Conservation (phyloP, 2,329 filamentous ascomycete genomes). For the Claviceps sp. region DNA sequence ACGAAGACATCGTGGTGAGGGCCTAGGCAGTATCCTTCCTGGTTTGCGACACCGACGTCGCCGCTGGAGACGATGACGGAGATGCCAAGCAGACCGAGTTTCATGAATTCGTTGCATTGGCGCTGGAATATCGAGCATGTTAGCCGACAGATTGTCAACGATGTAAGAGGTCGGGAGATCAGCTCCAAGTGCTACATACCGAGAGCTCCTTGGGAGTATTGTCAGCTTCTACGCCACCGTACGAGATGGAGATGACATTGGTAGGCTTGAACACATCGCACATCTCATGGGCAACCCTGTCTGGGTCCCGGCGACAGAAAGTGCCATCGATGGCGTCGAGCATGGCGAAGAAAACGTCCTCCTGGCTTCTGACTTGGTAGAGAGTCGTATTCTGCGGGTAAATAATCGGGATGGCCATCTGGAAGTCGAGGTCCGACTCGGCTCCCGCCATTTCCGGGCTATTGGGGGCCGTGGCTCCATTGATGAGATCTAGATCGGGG, state of each 20-base stretch:
- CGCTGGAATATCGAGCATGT: slow-evolving; percentile 12
- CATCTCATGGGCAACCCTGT: slow-evolving; percentile 24
- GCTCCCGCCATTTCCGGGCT: slow-evolving; percentile 16
- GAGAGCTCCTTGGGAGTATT: slow-evolving; percentile 31
- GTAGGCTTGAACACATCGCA: slow-evolving; percentile 17
- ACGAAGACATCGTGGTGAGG: slow-evolving; percentile 29
- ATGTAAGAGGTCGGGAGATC: no score
- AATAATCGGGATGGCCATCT: slow-evolving; percentile 38
- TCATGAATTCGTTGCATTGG: slow-evolving; percentile 30
- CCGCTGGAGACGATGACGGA: slow-evolving; percentile 27
- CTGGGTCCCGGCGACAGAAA: slow-evolving; percentile 37
- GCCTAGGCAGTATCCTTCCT: slow-evolving; percentile 9
- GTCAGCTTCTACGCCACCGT: slow-evolving; percentile 16
- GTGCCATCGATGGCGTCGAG: slow-evolving; percentile 36
- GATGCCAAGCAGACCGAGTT: slow-evolving; percentile 29
- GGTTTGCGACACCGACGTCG: slow-evolving; percentile 11
- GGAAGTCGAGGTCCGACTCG: slow-evolving; percentile 41
- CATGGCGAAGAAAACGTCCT: slow-evolving; percentile 28
- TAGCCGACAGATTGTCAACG: no score
- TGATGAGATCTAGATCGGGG: slow-evolving; percentile 32
- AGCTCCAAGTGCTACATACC: neutral
- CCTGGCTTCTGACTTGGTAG: slow-evolving; percentile 27
- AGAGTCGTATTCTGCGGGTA: slow-evolving; percentile 37
- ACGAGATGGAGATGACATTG: slow-evolving; percentile 28
- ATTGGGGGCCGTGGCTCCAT: slow-evolving; percentile 31